phyloP scores from a whole-genome alignment of 495 filamentous ascomycete genomes.

The Xylaria telfairii region DNA sequence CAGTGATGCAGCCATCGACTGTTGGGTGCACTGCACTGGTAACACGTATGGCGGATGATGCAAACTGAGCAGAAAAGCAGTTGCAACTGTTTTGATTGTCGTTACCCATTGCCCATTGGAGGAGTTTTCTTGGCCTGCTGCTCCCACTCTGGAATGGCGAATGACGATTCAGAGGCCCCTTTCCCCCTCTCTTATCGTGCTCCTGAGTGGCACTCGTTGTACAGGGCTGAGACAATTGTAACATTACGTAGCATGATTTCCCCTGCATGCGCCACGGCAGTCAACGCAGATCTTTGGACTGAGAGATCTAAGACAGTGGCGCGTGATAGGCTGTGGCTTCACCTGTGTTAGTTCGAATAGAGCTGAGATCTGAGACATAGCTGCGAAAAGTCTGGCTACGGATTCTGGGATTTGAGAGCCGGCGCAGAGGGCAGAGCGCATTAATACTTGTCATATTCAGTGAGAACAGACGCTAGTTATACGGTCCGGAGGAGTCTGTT shows the following conservation, averaged over 20 bases:
- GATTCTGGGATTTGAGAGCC: too few relatives aligned
- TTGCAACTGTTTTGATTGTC: not conserved
- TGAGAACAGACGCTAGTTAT: not conserved
- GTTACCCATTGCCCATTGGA: not conserved
- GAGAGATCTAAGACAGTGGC: not conserved
- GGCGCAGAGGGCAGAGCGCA: not conserved
- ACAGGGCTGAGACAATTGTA: conserved; percentile 24
- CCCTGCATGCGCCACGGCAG: conserved; percentile 21
- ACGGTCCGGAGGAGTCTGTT: conserved; percentile 4
- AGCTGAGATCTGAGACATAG: not conserved
- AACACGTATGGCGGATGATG: not conserved
- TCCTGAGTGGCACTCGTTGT: conserved; percentile 2
- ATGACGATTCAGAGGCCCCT: not conserved
- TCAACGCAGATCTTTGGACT: conserved; percentile 6
- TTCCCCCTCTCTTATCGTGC: not conserved
- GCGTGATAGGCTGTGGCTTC: not conserved
- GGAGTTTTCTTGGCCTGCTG: not conserved
- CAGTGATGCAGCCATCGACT: not conserved
- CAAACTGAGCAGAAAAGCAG: not conserved
- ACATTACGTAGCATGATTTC: conserved; percentile 16
- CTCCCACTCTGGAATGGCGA: not conserved
- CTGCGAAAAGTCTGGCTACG: not conserved
- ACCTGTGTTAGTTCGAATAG: not conserved
- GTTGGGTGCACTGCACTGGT: not conserved
- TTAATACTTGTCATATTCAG: conserved; percentile 2